These are phyloP conservation scores for Acrocalymma vagum DNA, from an alignment of 2,329 filamentous ascomycete genomes.

Conservation along the genomic window DNA sequence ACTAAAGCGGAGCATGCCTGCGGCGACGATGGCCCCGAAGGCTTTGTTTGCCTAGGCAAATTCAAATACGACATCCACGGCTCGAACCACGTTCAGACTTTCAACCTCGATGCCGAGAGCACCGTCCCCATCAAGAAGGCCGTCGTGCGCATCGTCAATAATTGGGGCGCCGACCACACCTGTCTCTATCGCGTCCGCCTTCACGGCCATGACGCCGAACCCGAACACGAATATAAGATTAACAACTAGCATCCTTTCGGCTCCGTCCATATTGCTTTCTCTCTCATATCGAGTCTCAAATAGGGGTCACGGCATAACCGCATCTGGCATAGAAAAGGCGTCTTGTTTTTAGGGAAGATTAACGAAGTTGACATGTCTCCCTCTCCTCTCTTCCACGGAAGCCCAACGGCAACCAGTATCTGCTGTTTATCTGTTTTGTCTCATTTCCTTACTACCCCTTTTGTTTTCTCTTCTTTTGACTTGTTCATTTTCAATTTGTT, in stretches of 20 bases:
- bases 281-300: too few species aligned
- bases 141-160: conserved; percentile 51
- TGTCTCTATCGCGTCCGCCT: conserved; percentile 58
- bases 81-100: conserved; percentile 53
- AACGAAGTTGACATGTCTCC: too few species aligned
- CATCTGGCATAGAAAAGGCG: too few species aligned
- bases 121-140: conserved; percentile 40
- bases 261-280: too few species aligned
- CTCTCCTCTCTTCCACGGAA: too few species aligned
- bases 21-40: conserved; percentile 20
- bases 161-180: conserved; percentile 55
- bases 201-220: conserved; percentile 44
- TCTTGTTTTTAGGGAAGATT: too few species aligned
- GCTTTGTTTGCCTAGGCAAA: conserved; percentile 51
- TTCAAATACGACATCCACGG: conserved; percentile 53
- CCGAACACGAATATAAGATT: conserved; percentile 27
- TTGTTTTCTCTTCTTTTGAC: too few species aligned
- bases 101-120: conserved; percentile 42
- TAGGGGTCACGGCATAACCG: too few species aligned
- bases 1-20: conserved; percentile 22
- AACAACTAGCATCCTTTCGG: conserved; percentile 25
- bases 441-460: too few species aligned
- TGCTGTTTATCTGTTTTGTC: too few species aligned
- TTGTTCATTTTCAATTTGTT: too few species aligned
- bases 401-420: too few species aligned